A percentile compares a stretch with the other conserved stretches of the same genome.
Conservation (phyloP, 2,329 filamentous ascomycete genomes). For the Hirsutella rhossiliensis region DNA sequence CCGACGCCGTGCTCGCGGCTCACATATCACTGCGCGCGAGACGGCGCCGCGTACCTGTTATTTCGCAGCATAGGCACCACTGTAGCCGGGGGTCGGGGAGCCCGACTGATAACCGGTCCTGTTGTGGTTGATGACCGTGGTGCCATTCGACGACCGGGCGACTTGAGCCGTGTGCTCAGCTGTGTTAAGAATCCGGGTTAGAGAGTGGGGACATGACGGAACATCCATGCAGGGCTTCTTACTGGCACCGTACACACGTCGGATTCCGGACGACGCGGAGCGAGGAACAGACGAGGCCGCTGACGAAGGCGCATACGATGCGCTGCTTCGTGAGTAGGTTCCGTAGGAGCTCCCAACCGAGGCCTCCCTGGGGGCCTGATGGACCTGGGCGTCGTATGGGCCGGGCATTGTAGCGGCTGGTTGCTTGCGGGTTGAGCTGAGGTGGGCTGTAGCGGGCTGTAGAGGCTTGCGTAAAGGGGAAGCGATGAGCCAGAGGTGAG, state of each 20-base stretch:
- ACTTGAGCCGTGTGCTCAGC: slow-evolving; percentile 13
- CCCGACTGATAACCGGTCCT: slow-evolving; percentile 15
- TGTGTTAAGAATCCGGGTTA: slow-evolving; percentile 3
- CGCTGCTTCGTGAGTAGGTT: slow-evolving; percentile 1
- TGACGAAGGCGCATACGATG: slow-evolving; percentile 9
- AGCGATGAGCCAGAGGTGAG: background rate
- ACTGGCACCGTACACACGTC: slow-evolving; percentile 21
- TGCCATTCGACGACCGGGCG: slow-evolving; percentile 9
- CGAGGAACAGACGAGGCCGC: slow-evolving; percentile 10
- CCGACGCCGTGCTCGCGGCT: too few relatives aligned
- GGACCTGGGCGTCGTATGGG: slow-evolving; percentile 17
- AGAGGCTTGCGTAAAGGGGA: background rate
- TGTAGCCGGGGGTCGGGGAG: slow-evolving; percentile 17
- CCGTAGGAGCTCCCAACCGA: slow-evolving; percentile 16
- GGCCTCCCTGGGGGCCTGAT: slow-evolving; percentile 17
- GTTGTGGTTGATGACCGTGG: slow-evolving; percentile 20
- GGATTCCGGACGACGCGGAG: slow-evolving; percentile 14
- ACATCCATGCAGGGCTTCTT: slow-evolving; percentile 5
- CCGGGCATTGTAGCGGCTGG: slow-evolving; percentile 9
- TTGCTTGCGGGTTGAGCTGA: background rate
- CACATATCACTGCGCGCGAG: too few relatives aligned
- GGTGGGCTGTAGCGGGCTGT: background rate
- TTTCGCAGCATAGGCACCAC: slow-evolving; percentile 8
- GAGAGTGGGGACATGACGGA: background rate
- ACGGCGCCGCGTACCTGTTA: background rate